A percentile compares a stretch with the other conserved stretches of the same genome.
Conservation (phyloP, 352 stramenopile species). For the Blastocystis sp. region DNA sequence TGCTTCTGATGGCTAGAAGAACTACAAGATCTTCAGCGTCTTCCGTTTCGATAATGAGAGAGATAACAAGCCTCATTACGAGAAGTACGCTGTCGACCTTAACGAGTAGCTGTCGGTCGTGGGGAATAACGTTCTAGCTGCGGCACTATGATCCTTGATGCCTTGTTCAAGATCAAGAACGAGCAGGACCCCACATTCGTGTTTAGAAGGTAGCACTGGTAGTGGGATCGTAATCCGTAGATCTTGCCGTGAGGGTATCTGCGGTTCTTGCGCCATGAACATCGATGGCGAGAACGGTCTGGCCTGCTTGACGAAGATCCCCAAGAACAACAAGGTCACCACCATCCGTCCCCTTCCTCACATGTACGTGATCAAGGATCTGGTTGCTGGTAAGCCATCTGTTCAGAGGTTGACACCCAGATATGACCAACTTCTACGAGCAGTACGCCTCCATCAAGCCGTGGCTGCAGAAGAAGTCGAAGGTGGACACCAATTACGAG, state of each 20-base stretch:
- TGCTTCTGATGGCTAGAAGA: slow-evolving; percentile 29
- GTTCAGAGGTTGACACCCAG: neutral
- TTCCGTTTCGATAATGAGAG: slow-evolving; percentile 68
- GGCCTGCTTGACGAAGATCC: slow-evolving; percentile 93
- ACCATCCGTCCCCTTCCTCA: slow-evolving; percentile 94
- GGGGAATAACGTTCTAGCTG: slow-evolving; percentile 75
- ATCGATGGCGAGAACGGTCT: slow-evolving; percentile 97
- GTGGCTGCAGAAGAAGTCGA: slow-evolving; percentile 87
- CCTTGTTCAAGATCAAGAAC: slow-evolving; percentile 99
- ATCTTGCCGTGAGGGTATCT: slow-evolving; percentile 99
- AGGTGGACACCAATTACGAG: slow-evolving; percentile 46
- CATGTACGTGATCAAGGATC: slow-evolving; percentile 98
- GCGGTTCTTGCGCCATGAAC: slow-evolving; percentile 98
- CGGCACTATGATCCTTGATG: slow-evolving; percentile 97
- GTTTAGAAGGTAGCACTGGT: slow-evolving; percentile 92
- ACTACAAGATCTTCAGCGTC: slow-evolving; percentile 62
- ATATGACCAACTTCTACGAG: slow-evolving; percentile 98
- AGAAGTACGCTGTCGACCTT: slow-evolving; percentile 68
- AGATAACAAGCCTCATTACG: slow-evolving; percentile 69
- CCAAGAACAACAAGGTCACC: slow-evolving; percentile 76
- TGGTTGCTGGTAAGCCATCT: slow-evolving; percentile 92
- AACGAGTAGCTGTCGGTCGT: slow-evolving; percentile 72
- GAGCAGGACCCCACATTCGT: slow-evolving; percentile 96
- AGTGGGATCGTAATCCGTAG: slow-evolving; percentile 97
- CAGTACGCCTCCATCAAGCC: slow-evolving; percentile 81